Base-by-base conservation (phyloP, 495 filamentous ascomycete species). In the Trichocladium uniseriatum region DNA sequence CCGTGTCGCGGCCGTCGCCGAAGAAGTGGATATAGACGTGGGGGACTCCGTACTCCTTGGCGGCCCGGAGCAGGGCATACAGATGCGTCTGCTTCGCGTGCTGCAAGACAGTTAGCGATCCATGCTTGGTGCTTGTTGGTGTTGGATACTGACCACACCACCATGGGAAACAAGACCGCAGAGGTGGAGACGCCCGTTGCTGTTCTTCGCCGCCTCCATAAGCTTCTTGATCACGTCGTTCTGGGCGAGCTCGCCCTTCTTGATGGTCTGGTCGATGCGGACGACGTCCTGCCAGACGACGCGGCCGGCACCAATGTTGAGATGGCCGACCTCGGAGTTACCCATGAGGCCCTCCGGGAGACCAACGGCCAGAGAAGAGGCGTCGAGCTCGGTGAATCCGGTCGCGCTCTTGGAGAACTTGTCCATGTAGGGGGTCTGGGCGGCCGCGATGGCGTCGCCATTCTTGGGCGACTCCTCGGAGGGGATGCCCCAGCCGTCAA, bases 271-370 rank as follows among this genome's bases (percentile, higher is more conserved):
- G 69, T 97, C 92, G 69, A 98, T 98, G 60, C 92, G 86, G 51
- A 98, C 92, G 51, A 94, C 94, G 73, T 98, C 92, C 69, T 98
- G 92, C 92, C 92, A 98, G 58, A 98, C 92, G 35, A 98, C 94
- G 66, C 92, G 79, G 37, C 92, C 92, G 51, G 92, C 92, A 62
- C 92, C 92, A 69, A 98, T 97, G 75, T 98, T 98, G 69, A 98
- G 69, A 69, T 98, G 92, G 32, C 92, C 92, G 57, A 98, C 92
- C 68, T 98, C 92, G 63, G 86, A 92, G 73, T 98, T 98, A 31
- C 92, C 92, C 92, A 98, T 98, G 51, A 98, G 75, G 34, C 92
- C 92, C 63, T 98, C 91, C 16, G 92, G 92, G 38, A 98, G 75
- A 37, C 92, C 92, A 37, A 98, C 92, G 28, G 92, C 94, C 16